Base-by-base conservation (phyloP, 2,329 filamentous ascomycete species). In the Colletotrichum zoysiae region DNA sequence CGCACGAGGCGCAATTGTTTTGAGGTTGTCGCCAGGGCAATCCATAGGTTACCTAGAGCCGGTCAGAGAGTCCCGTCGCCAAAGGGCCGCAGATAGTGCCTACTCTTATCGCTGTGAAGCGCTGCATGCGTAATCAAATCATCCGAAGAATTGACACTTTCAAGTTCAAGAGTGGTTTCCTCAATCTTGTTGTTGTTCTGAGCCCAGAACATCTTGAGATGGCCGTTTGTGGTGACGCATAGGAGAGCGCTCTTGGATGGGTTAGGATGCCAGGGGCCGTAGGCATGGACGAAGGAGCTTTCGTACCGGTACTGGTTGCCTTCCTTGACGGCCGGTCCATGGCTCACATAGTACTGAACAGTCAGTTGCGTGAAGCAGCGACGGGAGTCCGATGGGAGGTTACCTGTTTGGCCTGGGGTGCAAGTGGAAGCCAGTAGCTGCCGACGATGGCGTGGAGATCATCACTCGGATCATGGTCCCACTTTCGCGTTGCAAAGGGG, bases 91-190 rank as follows among this genome's bases (percentile, higher is more conserved):
- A 38, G 12, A 73, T 26, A 35, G 35, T 18, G 77, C 84, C 78
- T 81, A 93, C 93, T 90, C 81, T 91, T 93, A 67, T 95, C 93
- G 3, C 92, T 89, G 70, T 91, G 89, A 73, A 95, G 85, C 50
- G 93, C 88, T 14, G 93, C 93, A 82, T 97, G 94, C 0, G 93
- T 94, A 62, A 95, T 87, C n/a, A 93, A 80, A 74, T 94, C 92
- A 74, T 94, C 90, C 0, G 92, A 90, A 44, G 90, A 90, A 38
- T 90, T 87, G 68, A 94, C 86, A 73, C 90, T 91, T 78, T 95
- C 93, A 46, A 97, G 82, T 74, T 95, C 92, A n/a, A 91, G 84
- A 3, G 88, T 88, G 0, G 90, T 88, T 78, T 97, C 93, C 72
- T 91, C 89, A 82, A 94, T 91, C 76, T 89, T 89, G 67, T 86